Conservation (phyloP, 208 protist species). For the Trichomonas vaginalis region DNA sequence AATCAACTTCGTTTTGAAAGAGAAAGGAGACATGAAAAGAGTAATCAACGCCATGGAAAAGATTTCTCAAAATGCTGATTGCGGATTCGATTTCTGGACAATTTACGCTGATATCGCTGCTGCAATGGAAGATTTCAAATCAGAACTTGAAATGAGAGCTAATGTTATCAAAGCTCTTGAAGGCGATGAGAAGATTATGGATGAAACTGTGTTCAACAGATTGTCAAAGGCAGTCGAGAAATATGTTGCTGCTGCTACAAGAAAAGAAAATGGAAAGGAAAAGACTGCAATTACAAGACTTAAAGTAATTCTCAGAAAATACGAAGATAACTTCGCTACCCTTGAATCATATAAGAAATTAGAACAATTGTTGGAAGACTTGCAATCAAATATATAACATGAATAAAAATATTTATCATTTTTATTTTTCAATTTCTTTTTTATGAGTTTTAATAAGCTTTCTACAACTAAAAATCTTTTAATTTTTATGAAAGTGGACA, state of each 20-base stretch:
- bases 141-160: background rate
- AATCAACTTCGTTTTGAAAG: background rate
- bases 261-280: background rate
- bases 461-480: no score
- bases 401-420: background rate
- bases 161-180: background rate
- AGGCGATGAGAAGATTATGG: background rate
- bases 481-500: no score
- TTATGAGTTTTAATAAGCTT: no score
- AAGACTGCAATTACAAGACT: background rate
- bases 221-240: background rate
- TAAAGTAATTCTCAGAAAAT: background rate
- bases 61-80: background rate
- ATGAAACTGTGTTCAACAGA: background rate
- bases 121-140: background rate
- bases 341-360: background rate
- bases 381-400: background rate
- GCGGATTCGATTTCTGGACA: slow-evolving; percentile 13
- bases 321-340: background rate
- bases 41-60: background rate
- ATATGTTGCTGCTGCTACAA: background rate
- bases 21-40: background rate
- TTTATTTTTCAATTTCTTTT: no score
- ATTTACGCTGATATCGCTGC: background rate
- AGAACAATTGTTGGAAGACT: background rate